These are phyloP conservation scores for Pulicaria dysenterica DNA, from an alignment of 129 eudicot genomes.

Conservation along the genomic window DNA sequence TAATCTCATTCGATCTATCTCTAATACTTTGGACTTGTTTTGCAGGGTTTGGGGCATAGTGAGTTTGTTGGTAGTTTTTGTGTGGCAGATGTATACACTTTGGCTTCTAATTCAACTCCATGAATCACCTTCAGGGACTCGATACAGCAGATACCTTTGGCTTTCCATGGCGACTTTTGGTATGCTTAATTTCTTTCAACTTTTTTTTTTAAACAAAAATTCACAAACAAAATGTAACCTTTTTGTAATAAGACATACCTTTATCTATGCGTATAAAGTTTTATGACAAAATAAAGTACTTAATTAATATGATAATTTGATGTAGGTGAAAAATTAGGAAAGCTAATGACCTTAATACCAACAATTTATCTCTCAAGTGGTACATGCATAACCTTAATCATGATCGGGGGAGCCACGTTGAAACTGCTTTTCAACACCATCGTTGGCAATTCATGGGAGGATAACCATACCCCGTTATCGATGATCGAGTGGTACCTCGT, in stretches of 20 bases:
- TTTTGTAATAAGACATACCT: no score
- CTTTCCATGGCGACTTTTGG: slow-evolving; percentile 65
- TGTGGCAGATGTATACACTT: slow-evolving; percentile 64
- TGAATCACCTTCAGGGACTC: slow-evolving; percentile 49
- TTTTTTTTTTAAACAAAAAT: no score
- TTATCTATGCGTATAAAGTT: no score
- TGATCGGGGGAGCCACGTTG: slow-evolving; percentile 56
- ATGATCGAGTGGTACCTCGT: slow-evolving; percentile 57
- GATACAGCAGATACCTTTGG: slow-evolving; percentile 63
- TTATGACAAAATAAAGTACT: background rate
- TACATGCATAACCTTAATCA: slow-evolving; percentile 55
- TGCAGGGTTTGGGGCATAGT: slow-evolving; percentile 64
- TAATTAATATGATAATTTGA: background rate
- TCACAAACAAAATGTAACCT: background rate
- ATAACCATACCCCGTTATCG: slow-evolving; percentile 30
- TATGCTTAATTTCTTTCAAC: slow-evolving; percentile 16
- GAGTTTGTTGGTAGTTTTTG: slow-evolving; percentile 39
- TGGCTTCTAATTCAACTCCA: slow-evolving; percentile 54
- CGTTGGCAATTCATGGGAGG: slow-evolving; percentile 29
- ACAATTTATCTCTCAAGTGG: slow-evolving; percentile 61
- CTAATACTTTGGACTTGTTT: background rate
- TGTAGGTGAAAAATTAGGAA: slow-evolving; percentile 56
- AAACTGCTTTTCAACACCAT: slow-evolving; percentile 45
- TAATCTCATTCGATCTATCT: no score
- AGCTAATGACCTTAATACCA: slow-evolving; percentile 49